Evolutionary conservation across 2,329 filamentous ascomycete species (phyloP).

Genomic region (Trichothecium sympodiale): DNA sequence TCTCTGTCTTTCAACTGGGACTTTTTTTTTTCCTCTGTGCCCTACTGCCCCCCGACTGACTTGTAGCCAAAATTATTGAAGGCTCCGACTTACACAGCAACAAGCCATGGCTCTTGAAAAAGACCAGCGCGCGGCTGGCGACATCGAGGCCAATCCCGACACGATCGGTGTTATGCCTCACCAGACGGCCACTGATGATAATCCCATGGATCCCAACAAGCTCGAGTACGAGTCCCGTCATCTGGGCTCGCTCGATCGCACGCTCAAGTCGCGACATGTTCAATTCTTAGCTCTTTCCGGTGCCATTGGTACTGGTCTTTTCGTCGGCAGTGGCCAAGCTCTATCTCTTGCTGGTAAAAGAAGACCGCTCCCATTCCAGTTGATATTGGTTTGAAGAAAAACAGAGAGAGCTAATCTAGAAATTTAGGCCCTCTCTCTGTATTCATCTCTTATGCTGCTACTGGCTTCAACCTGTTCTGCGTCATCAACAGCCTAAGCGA

Average conservation of each 20-base stretch:
- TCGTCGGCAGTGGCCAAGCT: constrained; percentile 31
- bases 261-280: constrained; percentile 28
- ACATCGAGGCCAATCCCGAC: neutral
- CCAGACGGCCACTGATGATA: neutral
- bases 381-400: too few species aligned
- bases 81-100: too few species aligned
- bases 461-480: constrained; percentile 35
- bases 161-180: neutral
- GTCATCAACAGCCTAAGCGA: constrained; percentile 40
- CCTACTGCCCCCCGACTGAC: too few species aligned
- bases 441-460: constrained; percentile 29
- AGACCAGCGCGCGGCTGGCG: neutral
- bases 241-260: constrained; percentile 23
- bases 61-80: too few species aligned
- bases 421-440: constrained; percentile 27
- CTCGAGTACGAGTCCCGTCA: constrained; percentile 15
- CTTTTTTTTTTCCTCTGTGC: too few species aligned
- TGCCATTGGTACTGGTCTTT: constrained; percentile 32
- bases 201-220: constrained; percentile 6
- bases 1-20: too few species aligned
- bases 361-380: too few species aligned
- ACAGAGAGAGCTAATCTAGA: too few species aligned
- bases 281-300: constrained; percentile 30
- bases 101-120: too few species aligned
- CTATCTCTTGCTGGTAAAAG: constrained; percentile 22